Percentiles rank a stretch among this genome's conserved stretches.
phyloP scores from a whole-genome alignment of 371 early-diverging fungal species.

The Mucor racemosus region DNA sequence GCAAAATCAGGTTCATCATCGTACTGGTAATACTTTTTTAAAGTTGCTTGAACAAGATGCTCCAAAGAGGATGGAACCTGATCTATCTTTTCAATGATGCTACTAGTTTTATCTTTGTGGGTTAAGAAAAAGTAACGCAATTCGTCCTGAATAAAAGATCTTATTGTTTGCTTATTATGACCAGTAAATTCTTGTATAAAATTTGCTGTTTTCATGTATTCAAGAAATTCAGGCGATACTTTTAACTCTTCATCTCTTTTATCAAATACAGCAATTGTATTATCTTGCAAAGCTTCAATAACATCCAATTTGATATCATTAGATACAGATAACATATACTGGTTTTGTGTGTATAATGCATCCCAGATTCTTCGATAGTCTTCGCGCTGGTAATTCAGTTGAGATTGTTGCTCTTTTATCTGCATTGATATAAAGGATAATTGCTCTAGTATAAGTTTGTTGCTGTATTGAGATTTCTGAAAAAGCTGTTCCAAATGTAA shows the following conservation, averaged over 20 bases:
- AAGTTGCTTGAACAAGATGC: neutral
- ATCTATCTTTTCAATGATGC: neutral
- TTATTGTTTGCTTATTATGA: neutral
- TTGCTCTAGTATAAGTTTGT: neutral
- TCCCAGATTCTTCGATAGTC: conserved; percentile 3
- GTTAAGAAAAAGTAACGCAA: neutral
- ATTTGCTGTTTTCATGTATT: neutral
- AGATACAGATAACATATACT: neutral
- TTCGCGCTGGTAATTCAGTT: neutral
- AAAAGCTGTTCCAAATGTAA: neutral
- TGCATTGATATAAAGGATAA: neutral
- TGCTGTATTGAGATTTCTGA: neutral
- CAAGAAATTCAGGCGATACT: neutral
- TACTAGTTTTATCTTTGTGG: neutral
- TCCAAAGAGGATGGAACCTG: neutral
- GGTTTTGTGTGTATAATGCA: neutral
- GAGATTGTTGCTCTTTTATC: neutral
- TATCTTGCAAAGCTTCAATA: neutral
- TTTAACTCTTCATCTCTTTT: neutral
- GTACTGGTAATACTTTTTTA: neutral
- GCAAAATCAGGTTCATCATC: neutral
- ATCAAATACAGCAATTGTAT: neutral
- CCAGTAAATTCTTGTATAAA: neutral
- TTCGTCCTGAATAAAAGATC: neutral
- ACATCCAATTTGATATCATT: neutral